Base-by-base conservation (phyloP, 768 basidiomycete genomes). In the Russula foetens region DNA sequence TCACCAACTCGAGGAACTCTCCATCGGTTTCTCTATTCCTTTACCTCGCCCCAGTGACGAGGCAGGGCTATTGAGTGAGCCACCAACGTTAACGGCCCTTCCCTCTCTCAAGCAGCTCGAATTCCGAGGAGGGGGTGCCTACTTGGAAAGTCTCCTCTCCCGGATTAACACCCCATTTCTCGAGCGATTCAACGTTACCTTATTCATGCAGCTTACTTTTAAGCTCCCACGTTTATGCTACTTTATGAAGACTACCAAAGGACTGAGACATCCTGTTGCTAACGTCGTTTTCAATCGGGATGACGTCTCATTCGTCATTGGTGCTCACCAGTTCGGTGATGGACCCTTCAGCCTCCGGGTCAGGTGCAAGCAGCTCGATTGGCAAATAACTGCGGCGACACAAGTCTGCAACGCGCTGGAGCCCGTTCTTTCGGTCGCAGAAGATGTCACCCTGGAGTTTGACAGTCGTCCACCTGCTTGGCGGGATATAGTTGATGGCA, bases 1-100 rank as follows among this genome's bases (percentile, higher is more conserved):
- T 41, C 39, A 7, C n/a, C 48, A 50, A 14, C 56, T 58, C 17
- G 56, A 50, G 28, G 48, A 58, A 21, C 48, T 58, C 39, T 50
- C 39, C 21, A 50, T 58, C 14, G 28, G 28, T 23, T 58, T 50
- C 19, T 50, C 56, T 21, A 17, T 11, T 7, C 48, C 56, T 8
- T 3, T 43, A 1, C 39, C 56, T 17, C 48, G 39, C 11, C 35
- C 35, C 14, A 7, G 11, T 11, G 9, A 7, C 11, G 35, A 35
- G 14, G 35, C 2, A 35, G 14, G 14, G 35, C 9, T 35, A 5
- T 35, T 35, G 6, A 7, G 2, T 35, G 9, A 7, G 14, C 11
- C 35, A 35, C 8, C 4, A 35, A 7, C 35, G 9, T 35, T 12
- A 11, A 12, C 35, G 11, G 9, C 11, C 6, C 29, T 55, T 35